Conservation (phyloP, 2,329 filamentous ascomycete species). For the Fusarium marasasianum region DNA sequence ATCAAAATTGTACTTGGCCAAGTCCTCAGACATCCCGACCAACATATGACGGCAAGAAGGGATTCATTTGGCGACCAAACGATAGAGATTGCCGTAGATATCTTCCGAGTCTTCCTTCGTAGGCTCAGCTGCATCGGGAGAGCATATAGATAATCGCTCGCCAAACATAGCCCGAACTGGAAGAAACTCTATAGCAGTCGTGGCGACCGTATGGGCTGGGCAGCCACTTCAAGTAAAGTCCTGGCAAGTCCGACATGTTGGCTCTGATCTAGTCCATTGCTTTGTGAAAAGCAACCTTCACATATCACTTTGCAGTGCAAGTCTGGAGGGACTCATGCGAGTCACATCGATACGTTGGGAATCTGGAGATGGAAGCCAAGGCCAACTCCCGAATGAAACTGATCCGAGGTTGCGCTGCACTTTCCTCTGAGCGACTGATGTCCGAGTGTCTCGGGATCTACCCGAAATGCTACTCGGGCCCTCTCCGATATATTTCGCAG, state of each 20-base stretch:
- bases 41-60: background rate
- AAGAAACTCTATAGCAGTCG: background rate
- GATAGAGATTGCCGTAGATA: background rate
- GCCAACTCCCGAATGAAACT: background rate
- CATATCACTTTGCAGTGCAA: background rate
- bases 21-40: background rate
- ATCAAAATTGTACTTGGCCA: too few relatives aligned
- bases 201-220: background rate
- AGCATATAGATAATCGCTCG: accelerated
- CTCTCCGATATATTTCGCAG: background rate
- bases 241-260: background rate
- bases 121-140: accelerated
- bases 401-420: too few relatives aligned
- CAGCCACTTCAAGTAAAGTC: background rate
- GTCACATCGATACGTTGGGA: background rate
- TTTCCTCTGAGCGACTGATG: background rate
- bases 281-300: background rate
- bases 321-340: background rate
- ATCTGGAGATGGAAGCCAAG: background rate
- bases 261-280: too few relatives aligned
- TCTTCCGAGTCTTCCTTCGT: accelerated
- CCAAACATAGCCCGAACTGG: background rate
- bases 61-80: background rate
- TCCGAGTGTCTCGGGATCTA: background rate
- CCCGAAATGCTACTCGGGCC: background rate